Percentiles rank a stretch among this genome's conserved stretches.
These are phyloP conservation scores for Candida odintsovae DNA, from an alignment of 805 yeast genomes.

Conservation along the genomic window DNA sequence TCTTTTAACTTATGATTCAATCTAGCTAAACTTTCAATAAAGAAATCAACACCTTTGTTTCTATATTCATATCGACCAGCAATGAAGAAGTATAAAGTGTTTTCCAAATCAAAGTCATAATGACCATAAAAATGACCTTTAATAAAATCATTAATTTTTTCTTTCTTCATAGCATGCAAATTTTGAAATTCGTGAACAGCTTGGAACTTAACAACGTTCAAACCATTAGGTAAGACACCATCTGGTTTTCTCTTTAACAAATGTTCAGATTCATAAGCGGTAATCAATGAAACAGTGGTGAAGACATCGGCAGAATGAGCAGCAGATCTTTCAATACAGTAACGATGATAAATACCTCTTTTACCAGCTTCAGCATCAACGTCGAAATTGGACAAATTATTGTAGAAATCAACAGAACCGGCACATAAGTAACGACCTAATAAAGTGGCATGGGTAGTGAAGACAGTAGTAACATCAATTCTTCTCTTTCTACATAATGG, in stretches of 20 bases:
- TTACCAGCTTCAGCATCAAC: conserved; percentile 98
- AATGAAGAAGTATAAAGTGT: conserved; percentile 90
- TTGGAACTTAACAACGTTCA: conserved; percentile 91
- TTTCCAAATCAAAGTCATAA: conserved; percentile 89
- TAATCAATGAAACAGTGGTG: conserved; percentile 94
- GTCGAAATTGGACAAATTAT: conserved; percentile 81
- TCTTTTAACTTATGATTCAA: conserved; percentile 83
- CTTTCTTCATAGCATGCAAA: conserved; percentile 87
- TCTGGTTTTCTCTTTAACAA: conserved; percentile 93
- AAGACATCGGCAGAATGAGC: conserved; percentile 95
- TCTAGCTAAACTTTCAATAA: conserved; percentile 87
- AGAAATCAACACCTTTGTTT: conserved; percentile 95
- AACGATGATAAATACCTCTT: conserved; percentile 94
- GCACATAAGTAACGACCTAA: conserved; percentile 95
- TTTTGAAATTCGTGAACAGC: conserved; percentile 98
- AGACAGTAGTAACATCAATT: conserved; percentile 89
- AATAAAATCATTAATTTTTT: conserved; percentile 86
- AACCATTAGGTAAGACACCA: conserved; percentile 95
- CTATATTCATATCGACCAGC: conserved; percentile 97
- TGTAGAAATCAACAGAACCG: conserved; percentile 93
- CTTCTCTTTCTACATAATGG: conserved; percentile 89
- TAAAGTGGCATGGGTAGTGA: conserved; percentile 96
- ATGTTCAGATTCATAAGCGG: conserved; percentile 95
- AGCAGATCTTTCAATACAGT: conserved; percentile 94
- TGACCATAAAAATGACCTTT: conserved; percentile 98